A percentile compares a stretch with the other conserved stretches of the same genome.
Conservation (phyloP, 805 yeast species). For the Saccharomycopsis babjevae region DNA sequence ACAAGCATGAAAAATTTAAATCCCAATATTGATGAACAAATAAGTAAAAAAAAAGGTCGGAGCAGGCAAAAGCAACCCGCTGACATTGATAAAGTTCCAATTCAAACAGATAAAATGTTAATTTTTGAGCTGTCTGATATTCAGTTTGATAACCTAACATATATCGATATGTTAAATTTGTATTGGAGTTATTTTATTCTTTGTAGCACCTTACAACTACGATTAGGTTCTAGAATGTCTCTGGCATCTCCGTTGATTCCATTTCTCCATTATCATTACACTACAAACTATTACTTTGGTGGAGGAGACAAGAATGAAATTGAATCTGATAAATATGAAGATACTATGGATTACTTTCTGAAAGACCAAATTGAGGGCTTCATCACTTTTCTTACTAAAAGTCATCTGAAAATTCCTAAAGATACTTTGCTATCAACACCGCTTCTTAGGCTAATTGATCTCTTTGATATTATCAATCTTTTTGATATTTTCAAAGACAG, state of each 20-base stretch:
- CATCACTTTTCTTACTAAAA: not conserved
- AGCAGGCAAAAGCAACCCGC: not conserved
- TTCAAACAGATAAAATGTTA: not conserved
- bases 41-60: not conserved
- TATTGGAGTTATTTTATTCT: conserved; percentile 1
- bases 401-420: not conserved
- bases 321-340: not conserved
- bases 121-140: not conserved
- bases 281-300: not conserved
- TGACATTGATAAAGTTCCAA: not conserved
- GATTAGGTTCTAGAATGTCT: not conserved
- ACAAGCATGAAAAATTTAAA: not conserved
- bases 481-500: not conserved
- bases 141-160: not conserved
- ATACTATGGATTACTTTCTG: not conserved
- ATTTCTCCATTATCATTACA: not conserved
- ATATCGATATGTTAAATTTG: not conserved
- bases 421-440: not conserved
- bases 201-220: not conserved
- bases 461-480: not conserved
- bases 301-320: not conserved
- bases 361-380: not conserved
- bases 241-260: not conserved
- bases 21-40: not conserved
- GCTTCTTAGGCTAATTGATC: not conserved